Conservation (phyloP, 2,329 filamentous ascomycete species). For the Aureobasidium musti region DNA sequence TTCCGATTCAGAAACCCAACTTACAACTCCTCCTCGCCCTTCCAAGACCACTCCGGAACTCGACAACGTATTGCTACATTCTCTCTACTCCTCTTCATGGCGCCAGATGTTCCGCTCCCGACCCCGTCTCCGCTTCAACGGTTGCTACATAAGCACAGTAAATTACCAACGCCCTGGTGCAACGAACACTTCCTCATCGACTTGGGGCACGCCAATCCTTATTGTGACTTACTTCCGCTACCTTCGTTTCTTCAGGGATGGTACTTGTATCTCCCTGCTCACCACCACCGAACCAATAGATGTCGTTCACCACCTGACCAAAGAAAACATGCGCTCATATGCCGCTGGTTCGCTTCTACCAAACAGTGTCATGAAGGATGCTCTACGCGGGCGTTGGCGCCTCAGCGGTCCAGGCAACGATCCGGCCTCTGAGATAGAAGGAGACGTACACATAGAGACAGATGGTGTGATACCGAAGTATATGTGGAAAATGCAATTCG, state of each 20-base stretch:
- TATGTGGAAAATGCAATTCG: conserved; percentile 78
- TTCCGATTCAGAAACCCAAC: background rate
- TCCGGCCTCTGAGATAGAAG: conserved; percentile 53
- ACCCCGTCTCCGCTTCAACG: conserved; percentile 89
- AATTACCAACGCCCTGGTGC: conserved; percentile 89
- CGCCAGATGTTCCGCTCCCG: conserved; percentile 75
- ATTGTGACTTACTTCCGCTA: conserved; percentile 99
- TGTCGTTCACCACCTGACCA: conserved; percentile 80
- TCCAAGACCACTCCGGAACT: conserved; percentile 29
- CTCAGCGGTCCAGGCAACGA: conserved; percentile 55
- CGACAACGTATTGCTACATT: conserved; percentile 37
- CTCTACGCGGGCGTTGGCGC: conserved; percentile 66
- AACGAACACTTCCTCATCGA: conserved; percentile 66
- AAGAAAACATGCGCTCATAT: conserved; percentile 60
- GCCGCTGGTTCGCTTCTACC: conserved; percentile 45
- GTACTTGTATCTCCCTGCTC: conserved; percentile 76
- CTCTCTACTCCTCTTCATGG: conserved; percentile 43
- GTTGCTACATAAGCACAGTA: conserved; percentile 93
- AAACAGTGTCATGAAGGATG: conserved; percentile 66
- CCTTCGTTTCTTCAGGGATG: conserved; percentile 90
- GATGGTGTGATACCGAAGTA: conserved; percentile 80
- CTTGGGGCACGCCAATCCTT: conserved; percentile 82
- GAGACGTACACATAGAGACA: conserved; percentile 79
- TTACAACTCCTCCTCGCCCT: conserved; percentile 27
- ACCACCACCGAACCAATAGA: conserved; percentile 81